A percentile compares a stretch with the other conserved stretches of the same genome.
Conservation (phyloP, 768 basidiomycete species). For the Hypholoma fasciculare region DNA sequence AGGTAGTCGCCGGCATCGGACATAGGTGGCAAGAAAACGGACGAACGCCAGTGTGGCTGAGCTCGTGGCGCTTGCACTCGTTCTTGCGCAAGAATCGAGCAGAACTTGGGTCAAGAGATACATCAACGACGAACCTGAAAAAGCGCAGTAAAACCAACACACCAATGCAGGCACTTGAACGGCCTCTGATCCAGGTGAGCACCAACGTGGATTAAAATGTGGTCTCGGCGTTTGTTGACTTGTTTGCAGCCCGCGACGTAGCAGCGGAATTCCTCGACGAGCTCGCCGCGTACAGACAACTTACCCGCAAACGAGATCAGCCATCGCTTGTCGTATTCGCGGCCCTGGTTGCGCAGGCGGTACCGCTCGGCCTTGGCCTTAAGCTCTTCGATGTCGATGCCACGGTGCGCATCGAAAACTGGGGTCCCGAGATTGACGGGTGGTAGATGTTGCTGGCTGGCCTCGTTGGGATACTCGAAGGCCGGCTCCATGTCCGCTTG, state of each 20-base stretch:
- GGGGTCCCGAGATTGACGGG: constrained; percentile 47
- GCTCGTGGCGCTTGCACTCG: constrained; percentile 76
- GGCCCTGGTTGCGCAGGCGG: constrained; percentile 50
- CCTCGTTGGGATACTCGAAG: constrained; percentile 11
- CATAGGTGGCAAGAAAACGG: constrained; percentile 64
- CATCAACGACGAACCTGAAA: constrained; percentile 2
- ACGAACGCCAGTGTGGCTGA: constrained; percentile 57
- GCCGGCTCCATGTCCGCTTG: constrained; percentile 9
- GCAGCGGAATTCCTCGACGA: constrained; percentile 62
- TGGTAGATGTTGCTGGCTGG: constrained; percentile 12
- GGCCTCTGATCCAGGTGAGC: constrained; percentile 71
- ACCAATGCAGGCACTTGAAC: constrained; percentile 68
- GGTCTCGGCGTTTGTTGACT: constrained; percentile 70
- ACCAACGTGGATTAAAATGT: constrained; percentile 74
- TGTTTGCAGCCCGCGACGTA: constrained; percentile 68
- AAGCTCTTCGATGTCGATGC: constrained; percentile 55
- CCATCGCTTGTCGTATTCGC: constrained; percentile 66
- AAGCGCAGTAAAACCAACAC: neutral
- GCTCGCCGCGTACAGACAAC: constrained; percentile 56
- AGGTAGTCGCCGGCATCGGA: constrained; percentile 44
- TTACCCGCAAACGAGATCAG: constrained; percentile 68
- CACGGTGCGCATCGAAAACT: constrained; percentile 63
- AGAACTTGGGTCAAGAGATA: constrained; percentile 35
- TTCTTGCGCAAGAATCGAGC: constrained; percentile 72
- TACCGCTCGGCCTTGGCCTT: constrained; percentile 56